Percentiles rank a stretch among this genome's conserved stretches.
Conservation (phyloP, 768 basidiomycete species). For the Cantharellus anzutake region DNA sequence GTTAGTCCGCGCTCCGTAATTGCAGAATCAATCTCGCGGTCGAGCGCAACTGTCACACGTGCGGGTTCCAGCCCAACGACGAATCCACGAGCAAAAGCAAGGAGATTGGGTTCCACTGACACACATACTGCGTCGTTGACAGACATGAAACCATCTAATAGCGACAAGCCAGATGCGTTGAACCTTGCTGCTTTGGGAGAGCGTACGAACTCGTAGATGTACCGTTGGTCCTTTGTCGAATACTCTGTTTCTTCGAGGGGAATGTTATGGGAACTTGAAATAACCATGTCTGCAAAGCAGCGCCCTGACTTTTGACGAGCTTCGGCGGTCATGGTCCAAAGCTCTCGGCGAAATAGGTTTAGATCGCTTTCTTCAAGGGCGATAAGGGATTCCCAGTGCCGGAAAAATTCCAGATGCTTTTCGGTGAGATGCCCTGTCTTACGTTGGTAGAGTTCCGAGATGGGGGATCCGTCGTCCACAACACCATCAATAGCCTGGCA, state of each 20-base stretch:
- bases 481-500: conserved; percentile 53
- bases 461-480: conserved; percentile 28
- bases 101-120: conserved; percentile 71
- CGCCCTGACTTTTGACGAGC: conserved; percentile 69
- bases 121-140: conserved; percentile 69
- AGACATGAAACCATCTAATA: conserved; percentile 64
- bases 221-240: neutral
- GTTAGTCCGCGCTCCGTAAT: conserved; percentile 18
- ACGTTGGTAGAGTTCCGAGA: conserved; percentile 43
- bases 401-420: conserved; percentile 58
- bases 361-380: conserved; percentile 77
- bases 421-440: conserved; percentile 68
- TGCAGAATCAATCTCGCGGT: conserved; percentile 46
- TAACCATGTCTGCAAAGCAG: conserved; percentile 65
- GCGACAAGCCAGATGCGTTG: conserved; percentile 15
- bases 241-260: conserved; percentile 13
- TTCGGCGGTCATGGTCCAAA: conserved; percentile 77
- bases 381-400: conserved; percentile 75
- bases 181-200: conserved; percentile 4
- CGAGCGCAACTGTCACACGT: conserved; percentile 58
- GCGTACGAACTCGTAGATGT: neutral
- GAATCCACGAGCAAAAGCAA: conserved; percentile 71
- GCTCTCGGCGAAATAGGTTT: conserved; percentile 65
- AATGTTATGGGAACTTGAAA: conserved; percentile 10
- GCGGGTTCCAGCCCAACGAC: conserved; percentile 50